phyloP scores from a whole-genome alignment of 176 grass and related monocot species.

The Oryza coarctata region DNA sequence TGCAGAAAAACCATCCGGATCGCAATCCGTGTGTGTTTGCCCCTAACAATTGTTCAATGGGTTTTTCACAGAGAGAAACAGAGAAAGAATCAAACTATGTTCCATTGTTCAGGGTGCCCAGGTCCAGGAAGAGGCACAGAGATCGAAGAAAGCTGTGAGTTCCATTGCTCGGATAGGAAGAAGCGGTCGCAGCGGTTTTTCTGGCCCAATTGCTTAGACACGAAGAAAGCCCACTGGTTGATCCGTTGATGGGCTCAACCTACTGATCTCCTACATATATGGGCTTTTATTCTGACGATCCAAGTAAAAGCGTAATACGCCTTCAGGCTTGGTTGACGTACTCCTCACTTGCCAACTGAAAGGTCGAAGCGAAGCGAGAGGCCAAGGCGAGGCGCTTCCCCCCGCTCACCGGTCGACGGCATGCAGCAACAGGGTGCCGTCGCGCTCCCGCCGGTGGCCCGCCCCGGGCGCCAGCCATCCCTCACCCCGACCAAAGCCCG shows the following conservation, averaged over 20 bases:
- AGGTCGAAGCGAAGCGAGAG: not conserved
- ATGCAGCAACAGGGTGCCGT: constrained; percentile 20
- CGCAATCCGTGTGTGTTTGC: not conserved
- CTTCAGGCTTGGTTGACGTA: not conserved
- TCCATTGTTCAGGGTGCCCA: too few relatives aligned
- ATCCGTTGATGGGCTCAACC: not conserved
- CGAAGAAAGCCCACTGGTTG: not conserved
- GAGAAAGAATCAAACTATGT: not conserved
- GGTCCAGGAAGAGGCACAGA: too few relatives aligned
- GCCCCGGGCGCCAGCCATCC: not conserved
- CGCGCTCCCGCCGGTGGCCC: not conserved
- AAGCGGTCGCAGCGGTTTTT: not conserved
- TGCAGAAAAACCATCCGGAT: not conserved
- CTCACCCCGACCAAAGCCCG: not conserved
- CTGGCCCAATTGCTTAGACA: not conserved
- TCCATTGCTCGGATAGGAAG: not conserved
- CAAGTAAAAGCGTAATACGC: accelerated
- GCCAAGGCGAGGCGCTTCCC: not conserved
- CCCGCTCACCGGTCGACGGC: not conserved
- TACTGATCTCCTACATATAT: not conserved
- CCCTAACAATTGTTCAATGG: too few relatives aligned
- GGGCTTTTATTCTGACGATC: not conserved
- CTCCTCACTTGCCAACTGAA: not conserved
- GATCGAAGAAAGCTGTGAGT: too few relatives aligned
- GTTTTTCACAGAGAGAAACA: not conserved